Percentiles rank a stretch among this genome's conserved stretches.
Conservation (phyloP, 345 rosid genomes). For the sweet orange (Citrus sinensis) region DVS_A1.0 CM039162.1:25390501-25391000, state of each 20-base stretch:
- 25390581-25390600: neutral
- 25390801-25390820: neutral
- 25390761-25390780: neutral
- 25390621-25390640: neutral
- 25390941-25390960: neutral
- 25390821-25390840: no score
- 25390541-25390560: neutral
- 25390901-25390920: neutral
- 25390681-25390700: no score
- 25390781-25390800: neutral
- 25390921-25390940: no score
- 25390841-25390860: neutral
- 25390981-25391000: neutral
- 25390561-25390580: neutral
- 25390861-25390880: neutral
- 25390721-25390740: neutral
- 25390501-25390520: no score
- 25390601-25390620: neutral
- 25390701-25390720: no score
- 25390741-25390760: slow-evolving; percentile 16
- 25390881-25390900: neutral
- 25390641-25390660: neutral
- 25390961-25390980: neutral
- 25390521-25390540: no score
- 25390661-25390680: neutral